A percentile compares a stretch with the other conserved stretches of the same genome.
Evolutionary conservation across 257 asterid genomes (phyloP).

Genomic region (Striga asiatica): DNA sequence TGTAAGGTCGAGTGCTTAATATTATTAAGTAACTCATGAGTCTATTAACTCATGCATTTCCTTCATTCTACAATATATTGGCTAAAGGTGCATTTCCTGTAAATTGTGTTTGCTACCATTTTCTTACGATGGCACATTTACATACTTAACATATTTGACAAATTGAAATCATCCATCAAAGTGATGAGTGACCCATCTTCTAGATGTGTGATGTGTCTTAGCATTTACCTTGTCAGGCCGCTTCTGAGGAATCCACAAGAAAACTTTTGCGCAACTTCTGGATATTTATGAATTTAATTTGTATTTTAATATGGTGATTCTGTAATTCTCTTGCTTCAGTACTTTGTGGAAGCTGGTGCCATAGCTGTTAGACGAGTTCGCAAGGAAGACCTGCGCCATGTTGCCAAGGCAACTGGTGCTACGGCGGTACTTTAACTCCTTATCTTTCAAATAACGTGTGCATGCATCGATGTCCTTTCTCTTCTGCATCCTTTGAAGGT

Average conservation of each 20-base stretch:
- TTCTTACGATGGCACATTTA: background rate
- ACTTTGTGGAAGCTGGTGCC: conserved; percentile 92
- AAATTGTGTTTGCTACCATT: conserved; percentile 1
- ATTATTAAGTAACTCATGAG: too few species aligned
- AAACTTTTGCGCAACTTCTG: background rate
- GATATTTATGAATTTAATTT: background rate
- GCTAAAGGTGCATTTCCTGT: background rate
- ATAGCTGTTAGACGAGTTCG: conserved; percentile 93
- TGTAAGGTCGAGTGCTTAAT: background rate
- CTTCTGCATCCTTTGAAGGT: background rate
- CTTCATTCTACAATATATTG: background rate
- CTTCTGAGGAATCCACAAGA: background rate
- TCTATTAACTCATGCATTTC: background rate
- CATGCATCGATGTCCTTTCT: background rate
- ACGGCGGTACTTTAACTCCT: conserved; percentile 49
- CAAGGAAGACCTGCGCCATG: conserved; percentile 87
- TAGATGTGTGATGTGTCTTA: background rate
- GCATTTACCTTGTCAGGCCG: background rate
- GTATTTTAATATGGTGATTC: background rate
- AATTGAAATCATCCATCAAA: background rate
- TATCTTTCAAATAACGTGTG: background rate
- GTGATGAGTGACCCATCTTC: background rate
- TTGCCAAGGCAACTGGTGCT: conserved; percentile 94
- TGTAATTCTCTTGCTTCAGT: conserved; percentile 33
- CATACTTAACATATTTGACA: background rate